These are phyloP conservation scores for Pleomassaria siparia DNA, from an alignment of 2,329 filamentous ascomycete species.

Conservation along the genomic window DNA sequence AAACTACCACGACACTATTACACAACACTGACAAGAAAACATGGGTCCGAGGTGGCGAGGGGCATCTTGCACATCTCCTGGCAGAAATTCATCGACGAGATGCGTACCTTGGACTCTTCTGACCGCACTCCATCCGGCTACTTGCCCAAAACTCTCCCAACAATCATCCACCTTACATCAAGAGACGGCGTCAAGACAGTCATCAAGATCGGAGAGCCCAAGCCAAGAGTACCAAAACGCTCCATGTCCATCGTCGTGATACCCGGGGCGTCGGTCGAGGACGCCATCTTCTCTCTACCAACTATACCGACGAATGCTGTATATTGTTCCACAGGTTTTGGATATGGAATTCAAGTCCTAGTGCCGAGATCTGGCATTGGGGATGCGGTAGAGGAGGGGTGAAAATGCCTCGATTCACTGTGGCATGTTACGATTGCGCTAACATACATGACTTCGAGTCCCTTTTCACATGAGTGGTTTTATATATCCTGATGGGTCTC, in stretches of 20 bases:
- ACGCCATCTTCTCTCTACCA: conserved; percentile 63
- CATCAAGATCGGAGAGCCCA: conserved; percentile 60
- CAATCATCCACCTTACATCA: conserved; percentile 52
- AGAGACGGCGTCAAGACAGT: conserved; percentile 56
- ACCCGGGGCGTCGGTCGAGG: conserved; percentile 64
- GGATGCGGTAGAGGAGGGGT: conserved; percentile 53
- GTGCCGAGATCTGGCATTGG: conserved; percentile 61
- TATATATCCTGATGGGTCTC: too few species aligned
- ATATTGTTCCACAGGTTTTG: conserved; percentile 62
- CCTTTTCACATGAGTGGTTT: too few species aligned
- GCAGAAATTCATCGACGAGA: conserved; percentile 57
- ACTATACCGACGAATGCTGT: conserved; percentile 65
- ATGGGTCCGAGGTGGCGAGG: conserved; percentile 55
- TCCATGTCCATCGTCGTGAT: conserved; percentile 58
- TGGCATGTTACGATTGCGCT: conserved; percentile 61
- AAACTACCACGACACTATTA: conserved; percentile 64
- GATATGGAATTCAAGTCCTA: conserved; percentile 61
- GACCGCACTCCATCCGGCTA: conserved; percentile 45
- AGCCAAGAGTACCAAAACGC: background rate
- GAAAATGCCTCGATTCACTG: conserved; percentile 62
- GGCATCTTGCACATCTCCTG: conserved; percentile 61
- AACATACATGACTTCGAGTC: conserved; percentile 45
- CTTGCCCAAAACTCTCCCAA: conserved; percentile 54
- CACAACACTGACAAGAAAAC: conserved; percentile 55
- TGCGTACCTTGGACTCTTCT: conserved; percentile 54